phyloP scores from a whole-genome alignment of 2,329 filamentous ascomycete species.

The Fusarium oxysporum region DNA sequence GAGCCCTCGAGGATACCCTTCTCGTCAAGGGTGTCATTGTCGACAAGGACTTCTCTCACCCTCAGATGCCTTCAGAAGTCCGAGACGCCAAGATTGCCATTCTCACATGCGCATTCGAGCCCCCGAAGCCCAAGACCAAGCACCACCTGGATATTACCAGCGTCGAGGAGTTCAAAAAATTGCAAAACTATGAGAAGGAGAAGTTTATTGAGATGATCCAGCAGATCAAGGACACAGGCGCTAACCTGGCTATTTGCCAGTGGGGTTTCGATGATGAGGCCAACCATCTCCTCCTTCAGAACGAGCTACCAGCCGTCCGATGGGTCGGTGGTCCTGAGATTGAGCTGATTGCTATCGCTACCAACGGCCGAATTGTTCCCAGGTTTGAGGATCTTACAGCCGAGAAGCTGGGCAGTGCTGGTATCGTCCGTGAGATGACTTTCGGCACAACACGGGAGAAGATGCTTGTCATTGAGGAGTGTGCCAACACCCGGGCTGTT shows the following conservation, averaged over 20 bases:
- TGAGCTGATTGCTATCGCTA: slow-evolving; percentile 97
- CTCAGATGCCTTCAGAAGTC: slow-evolving; percentile 98
- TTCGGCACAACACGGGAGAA: slow-evolving; percentile 99
- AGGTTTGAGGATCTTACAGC: slow-evolving; percentile 93
- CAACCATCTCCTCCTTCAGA: slow-evolving; percentile 96
- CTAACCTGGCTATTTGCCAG: slow-evolving; percentile 97
- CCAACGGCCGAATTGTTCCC: slow-evolving; percentile 96
- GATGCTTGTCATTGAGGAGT: slow-evolving; percentile 99
- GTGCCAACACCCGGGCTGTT: slow-evolving; percentile 95
- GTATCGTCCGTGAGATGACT: slow-evolving; percentile 91
- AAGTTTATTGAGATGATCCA: slow-evolving; percentile 99
- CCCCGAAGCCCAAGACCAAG: slow-evolving; percentile 99
- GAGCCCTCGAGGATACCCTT: slow-evolving; percentile 89
- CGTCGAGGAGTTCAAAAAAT: slow-evolving; percentile 97
- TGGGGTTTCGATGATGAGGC: slow-evolving; percentile 99
- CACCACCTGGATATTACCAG: slow-evolving; percentile 98
- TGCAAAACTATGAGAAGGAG: slow-evolving; percentile 93
- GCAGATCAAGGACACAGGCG: slow-evolving; percentile 96
- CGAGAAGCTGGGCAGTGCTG: slow-evolving; percentile 91
- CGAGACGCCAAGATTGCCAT: slow-evolving; percentile 97
- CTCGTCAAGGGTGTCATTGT: slow-evolving; percentile 98
- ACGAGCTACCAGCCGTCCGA: slow-evolving; percentile 92
- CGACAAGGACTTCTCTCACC: slow-evolving; percentile 99
- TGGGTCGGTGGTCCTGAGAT: slow-evolving; percentile 99
- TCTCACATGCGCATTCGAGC: slow-evolving; percentile 97